Percentiles rank a stretch among this genome's conserved stretches.
phyloP scores from a whole-genome alignment of 176 grass and related monocot genomes.

The Calamus simplicifolius region DNA sequence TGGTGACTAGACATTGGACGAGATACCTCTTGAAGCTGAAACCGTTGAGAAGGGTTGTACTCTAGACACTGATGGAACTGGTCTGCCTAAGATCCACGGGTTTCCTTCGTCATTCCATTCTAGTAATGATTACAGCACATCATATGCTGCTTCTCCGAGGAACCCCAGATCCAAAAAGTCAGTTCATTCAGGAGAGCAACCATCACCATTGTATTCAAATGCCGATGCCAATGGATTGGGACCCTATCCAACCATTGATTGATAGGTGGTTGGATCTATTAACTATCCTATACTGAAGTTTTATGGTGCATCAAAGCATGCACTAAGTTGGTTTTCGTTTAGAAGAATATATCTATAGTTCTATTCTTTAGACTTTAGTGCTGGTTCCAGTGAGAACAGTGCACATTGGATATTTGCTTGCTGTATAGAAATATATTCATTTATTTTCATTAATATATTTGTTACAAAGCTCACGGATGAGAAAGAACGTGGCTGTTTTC shows the following conservation, averaged over 20 bases:
- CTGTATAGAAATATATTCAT: too few relatives aligned
- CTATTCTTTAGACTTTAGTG: too few relatives aligned
- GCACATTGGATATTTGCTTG: too few relatives aligned
- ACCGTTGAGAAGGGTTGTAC: slow-evolving; percentile 85
- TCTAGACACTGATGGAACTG: slow-evolving; percentile 46
- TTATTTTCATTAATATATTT: too few relatives aligned
- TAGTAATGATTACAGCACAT: slow-evolving; percentile 27
- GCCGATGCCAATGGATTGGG: slow-evolving; percentile 56
- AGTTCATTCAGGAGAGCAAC: slow-evolving; percentile 64
- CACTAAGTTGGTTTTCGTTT: too few relatives aligned
- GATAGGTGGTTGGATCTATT: background rate
- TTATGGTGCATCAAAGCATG: background rate
- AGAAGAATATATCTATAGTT: too few relatives aligned
- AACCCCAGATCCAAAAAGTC: slow-evolving; percentile 46
- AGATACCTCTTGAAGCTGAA: slow-evolving; percentile 90
- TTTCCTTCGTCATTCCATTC: slow-evolving; percentile 45
- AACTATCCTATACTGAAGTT: background rate
- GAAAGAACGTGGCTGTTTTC: too few relatives aligned
- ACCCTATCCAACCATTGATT: slow-evolving; percentile 19
- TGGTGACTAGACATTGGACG: slow-evolving; percentile 67
- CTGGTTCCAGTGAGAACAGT: too few relatives aligned
- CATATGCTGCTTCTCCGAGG: slow-evolving; percentile 39
- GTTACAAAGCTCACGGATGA: too few relatives aligned
- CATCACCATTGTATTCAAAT: slow-evolving; percentile 27
- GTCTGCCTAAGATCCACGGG: slow-evolving; percentile 50